These are phyloP conservation scores for Ophioceras dolichostomum DNA, from an alignment of 2,329 filamentous ascomycete genomes.

Conservation along the genomic window DNA sequence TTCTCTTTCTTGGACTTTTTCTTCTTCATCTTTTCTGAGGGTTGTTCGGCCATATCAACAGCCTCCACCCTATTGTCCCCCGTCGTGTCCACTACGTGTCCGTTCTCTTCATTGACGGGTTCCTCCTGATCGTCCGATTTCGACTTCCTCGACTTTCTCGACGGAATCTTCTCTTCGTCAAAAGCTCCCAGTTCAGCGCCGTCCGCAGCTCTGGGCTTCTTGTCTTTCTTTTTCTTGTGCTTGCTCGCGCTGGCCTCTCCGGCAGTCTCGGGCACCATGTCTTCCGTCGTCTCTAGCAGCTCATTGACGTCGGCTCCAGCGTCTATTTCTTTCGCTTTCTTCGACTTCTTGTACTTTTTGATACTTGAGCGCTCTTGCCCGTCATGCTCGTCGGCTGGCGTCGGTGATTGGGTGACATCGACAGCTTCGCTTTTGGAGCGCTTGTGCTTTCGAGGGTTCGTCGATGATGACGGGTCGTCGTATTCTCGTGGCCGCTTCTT, in stretches of 20 bases:
- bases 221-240: slow-evolving; percentile 17
- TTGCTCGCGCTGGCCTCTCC: neutral
- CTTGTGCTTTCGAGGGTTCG: slow-evolving; percentile 2
- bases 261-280: neutral
- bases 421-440: slow-evolving; percentile 3
- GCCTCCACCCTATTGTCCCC: slow-evolving; percentile 14
- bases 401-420: neutral
- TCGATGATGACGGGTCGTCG: slow-evolving; percentile 4
- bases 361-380: neutral
- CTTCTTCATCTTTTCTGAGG: slow-evolving; percentile 5
- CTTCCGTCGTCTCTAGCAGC: neutral
- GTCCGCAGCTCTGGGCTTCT: slow-evolving; percentile 8
- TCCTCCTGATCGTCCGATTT: slow-evolving; percentile 12
- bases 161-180: neutral
- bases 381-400: neutral
- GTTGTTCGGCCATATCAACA: slow-evolving; percentile 26
- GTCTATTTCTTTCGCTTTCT: slow-evolving; percentile 11
- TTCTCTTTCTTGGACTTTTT: slow-evolving; percentile 25
- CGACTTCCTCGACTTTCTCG: slow-evolving; percentile 33
- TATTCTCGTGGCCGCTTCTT: slow-evolving; percentile 6
- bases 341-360: slow-evolving; percentile 17
- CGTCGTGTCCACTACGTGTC: slow-evolving; percentile 3
- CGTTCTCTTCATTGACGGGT: slow-evolving; percentile 2
- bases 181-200: too few species aligned
- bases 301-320: too few species aligned